Base-by-base conservation (phyloP, 768 basidiomycete species). In the Collybia sordida region DNA sequence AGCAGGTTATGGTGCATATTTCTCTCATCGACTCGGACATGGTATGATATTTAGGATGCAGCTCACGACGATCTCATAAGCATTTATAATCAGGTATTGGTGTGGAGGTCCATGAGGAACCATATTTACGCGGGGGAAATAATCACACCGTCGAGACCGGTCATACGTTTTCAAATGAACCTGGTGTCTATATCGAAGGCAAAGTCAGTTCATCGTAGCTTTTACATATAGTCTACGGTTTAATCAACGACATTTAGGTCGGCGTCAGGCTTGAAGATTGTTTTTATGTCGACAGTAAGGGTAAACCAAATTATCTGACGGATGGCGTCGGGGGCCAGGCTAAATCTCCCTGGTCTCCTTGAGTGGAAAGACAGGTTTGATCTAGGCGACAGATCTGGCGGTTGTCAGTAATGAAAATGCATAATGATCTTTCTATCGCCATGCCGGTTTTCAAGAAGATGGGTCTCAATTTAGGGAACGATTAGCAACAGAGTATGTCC, bases 181-280 rank as follows among this genome's bases (percentile, higher is more conserved):
- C 90, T 3, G 86, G 85, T 1, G 67, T 87, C 23, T 89, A 90
- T 65, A 85, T 88, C 50, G 82, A 83, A 54, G 83, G 80, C 37
- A 67, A 85, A 70, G 86, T 83, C 54, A 18, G 71, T 59, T 43
- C 22, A 21, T 11, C 37, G 24, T 28, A 37, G 21, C 23, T 42
- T 23, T n/a, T 59, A 38, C 18, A 25, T n/a, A 25, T 50, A 38
- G 23, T 27, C 21, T 41, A n/a, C n/a, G n/a, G n/a, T 3, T 24
- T 11, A 31, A 3, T 25, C 23, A 21, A 25, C 42, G 41, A 56
- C 44, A 53, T 51, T 7, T 49, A 87, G 85, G 75, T 90, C 22
- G 91, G 92, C 1, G 78, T 93, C 15, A 79, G 91, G 38, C 67
- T 95, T 45, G 91, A 94, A 62, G 93, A 94, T 59, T 93, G 91